Percentiles rank a stretch among this genome's conserved stretches.
phyloP scores from a whole-genome alignment of 805 yeast genomes.

The Saturnispora halmiae region DNA sequence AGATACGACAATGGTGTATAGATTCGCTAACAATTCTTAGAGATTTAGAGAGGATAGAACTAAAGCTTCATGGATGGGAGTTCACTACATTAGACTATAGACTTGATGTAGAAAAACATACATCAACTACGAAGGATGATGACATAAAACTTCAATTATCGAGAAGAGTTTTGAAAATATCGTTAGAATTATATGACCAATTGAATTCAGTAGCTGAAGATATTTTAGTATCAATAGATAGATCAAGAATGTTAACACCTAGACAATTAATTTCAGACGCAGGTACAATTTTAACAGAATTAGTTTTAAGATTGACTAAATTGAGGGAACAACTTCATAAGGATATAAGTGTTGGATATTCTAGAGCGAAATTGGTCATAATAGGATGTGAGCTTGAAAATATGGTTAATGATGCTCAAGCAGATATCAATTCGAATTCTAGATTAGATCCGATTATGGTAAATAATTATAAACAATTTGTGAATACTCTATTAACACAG shows the following conservation, averaged over 20 bases:
- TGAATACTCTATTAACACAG: slow-evolving; percentile 48
- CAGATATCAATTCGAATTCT: neutral
- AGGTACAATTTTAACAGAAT: slow-evolving; percentile 40
- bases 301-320: slow-evolving; percentile 37
- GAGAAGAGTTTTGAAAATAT: slow-evolving; percentile 38
- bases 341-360: slow-evolving; percentile 47
- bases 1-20: slow-evolving; percentile 40
- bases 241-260: slow-evolving; percentile 33
- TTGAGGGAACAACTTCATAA: slow-evolving; percentile 44
- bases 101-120: slow-evolving; percentile 10
- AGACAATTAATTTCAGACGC: slow-evolving; percentile 44
- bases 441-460: slow-evolving; percentile 17
- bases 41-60: slow-evolving; percentile 41
- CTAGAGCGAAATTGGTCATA: slow-evolving; percentile 53
- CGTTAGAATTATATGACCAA: slow-evolving; percentile 32
- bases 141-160: slow-evolving; percentile 46
- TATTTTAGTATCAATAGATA: slow-evolving; percentile 32
- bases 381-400: slow-evolving; percentile 55
- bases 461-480: slow-evolving; percentile 47
- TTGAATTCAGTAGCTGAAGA: slow-evolving; percentile 29
- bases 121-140: neutral
- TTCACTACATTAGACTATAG: slow-evolving; percentile 43
- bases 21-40: slow-evolving; percentile 38
- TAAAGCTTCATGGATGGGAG: slow-evolving; percentile 45
- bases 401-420: slow-evolving; percentile 3